A percentile compares a stretch with the other conserved stretches of the same genome.
These are phyloP conservation scores for Starmerella vaccinii DNA, from an alignment of 805 yeast genomes.

Conservation along the genomic window DNA sequence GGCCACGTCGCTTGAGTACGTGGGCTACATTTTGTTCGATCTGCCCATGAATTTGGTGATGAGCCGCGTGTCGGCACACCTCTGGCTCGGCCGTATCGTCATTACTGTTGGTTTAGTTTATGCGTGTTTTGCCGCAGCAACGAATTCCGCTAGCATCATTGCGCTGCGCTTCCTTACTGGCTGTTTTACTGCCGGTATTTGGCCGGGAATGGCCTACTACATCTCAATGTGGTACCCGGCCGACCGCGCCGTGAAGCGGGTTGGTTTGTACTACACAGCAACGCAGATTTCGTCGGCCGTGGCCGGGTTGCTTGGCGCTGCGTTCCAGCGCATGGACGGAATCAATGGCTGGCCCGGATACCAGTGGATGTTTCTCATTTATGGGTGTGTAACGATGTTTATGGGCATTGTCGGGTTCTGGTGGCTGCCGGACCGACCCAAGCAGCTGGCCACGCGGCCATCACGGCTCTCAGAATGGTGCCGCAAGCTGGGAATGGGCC, in stretches of 20 bases:
- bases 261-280: slow-evolving; percentile 84
- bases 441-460: slow-evolving; percentile 15
- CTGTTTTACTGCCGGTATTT: slow-evolving; percentile 70
- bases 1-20: slow-evolving; percentile 73
- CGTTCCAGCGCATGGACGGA: slow-evolving; percentile 75
- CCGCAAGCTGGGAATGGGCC: not conserved
- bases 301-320: slow-evolving; percentile 78
- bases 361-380: slow-evolving; percentile 76
- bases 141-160: slow-evolving; percentile 47
- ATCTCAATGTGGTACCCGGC: slow-evolving; percentile 78
- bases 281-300: slow-evolving; percentile 84
- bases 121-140: slow-evolving; percentile 56
- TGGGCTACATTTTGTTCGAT: slow-evolving; percentile 74
- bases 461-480: not conserved
- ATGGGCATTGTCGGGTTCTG: slow-evolving; percentile 59
- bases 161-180: slow-evolving; percentile 68
- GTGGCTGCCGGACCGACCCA: slow-evolving; percentile 83
- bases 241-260: slow-evolving; percentile 62
- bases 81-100: slow-evolving; percentile 73
- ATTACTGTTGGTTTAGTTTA: slow-evolving; percentile 68
- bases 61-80: slow-evolving; percentile 76
- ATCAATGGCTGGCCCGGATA: slow-evolving; percentile 62
- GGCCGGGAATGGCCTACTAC: slow-evolving; percentile 86
- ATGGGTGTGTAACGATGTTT: slow-evolving; percentile 57
- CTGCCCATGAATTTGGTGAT: slow-evolving; percentile 78